Conservation (phyloP, 371 early-diverging fungal species). For the Mucor plumbeus region DNA sequence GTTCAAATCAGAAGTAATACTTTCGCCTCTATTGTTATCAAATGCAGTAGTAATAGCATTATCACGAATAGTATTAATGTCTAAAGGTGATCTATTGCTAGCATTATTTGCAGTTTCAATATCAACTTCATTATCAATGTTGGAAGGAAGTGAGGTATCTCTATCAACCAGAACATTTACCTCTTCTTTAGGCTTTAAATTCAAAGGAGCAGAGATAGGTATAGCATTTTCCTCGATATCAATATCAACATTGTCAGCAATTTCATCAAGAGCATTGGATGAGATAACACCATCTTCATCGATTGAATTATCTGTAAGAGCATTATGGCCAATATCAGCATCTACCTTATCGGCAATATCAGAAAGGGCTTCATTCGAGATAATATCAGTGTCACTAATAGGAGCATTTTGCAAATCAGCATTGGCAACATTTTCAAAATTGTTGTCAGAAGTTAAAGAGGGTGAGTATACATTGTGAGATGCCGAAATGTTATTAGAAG, state of each 20-base stretch:
- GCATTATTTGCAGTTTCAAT: neutral
- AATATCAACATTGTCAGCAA: neutral
- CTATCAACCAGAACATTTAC: neutral
- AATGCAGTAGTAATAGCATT: neutral
- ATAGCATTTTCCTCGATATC: neutral
- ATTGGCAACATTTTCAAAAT: no score
- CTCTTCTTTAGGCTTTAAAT: neutral
- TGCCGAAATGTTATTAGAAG: neutral
- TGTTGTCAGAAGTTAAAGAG: no score
- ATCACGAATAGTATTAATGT: neutral
- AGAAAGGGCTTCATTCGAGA: neutral
- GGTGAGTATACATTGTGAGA: neutral
- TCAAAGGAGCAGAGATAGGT: neutral
- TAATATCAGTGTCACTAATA: neutral
- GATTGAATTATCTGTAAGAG: neutral
- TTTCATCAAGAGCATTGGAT: neutral
- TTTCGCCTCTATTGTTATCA: neutral
- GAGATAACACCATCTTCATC: neutral
- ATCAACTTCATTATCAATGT: neutral
- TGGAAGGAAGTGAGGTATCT: constrained; percentile 1
- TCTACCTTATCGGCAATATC: neutral
- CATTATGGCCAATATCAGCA: neutral
- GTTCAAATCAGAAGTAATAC: neutral
- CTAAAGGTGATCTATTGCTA: neutral
- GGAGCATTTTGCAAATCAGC: no score